Evolutionary conservation across 495 filamentous ascomycete species (phyloP), one percentile per base, ranked within the genome.

Genomic region (Aspergillus wentii): DNA sequence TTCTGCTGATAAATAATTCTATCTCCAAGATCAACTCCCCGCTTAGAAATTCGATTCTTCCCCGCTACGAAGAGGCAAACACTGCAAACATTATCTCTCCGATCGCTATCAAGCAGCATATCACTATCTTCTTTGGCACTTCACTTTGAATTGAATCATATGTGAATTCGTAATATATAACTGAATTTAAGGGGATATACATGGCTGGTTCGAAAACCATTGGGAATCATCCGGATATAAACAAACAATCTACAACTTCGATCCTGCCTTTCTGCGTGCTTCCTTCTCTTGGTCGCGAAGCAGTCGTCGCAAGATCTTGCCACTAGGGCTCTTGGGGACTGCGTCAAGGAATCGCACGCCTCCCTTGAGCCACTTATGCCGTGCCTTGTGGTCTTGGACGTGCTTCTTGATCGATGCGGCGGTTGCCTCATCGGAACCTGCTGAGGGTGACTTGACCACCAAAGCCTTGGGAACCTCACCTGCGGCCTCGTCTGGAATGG

Each of bases 391-490:
- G 23, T 88, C 70, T 54, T 88, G 77, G 4, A 95, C 86, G 52
- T 90, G 71, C 55, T 83, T 85, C 49, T 67, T 56, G 40, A 95
- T 89, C 11, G 82, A 72, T 22, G 77, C 62, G 13, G 67, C 69
- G 1, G 82, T 57, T 41, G 72, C 68, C 17, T 87, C 81, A 46
- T 83, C 79, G 2, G 75, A 44, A 1, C 74, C 69, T 1, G 76
- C 74, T 2, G 74, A 71, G 0, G 76, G 49, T 0, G 83, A 75
- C 49, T 86, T 91, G 18, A 90, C 86, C 6, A 95, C 79, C 41
- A 84, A 90, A 0, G 89, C 89, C 62, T 94, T 95, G 36, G 89
- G 88, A 8, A 86, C 75, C 58, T 95, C 89, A 30, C 88, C 88
- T 9, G 83, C 79, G 2, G 68, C 60, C 18, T 85, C 81, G 51